Evolutionary conservation across 805 yeast species (phyloP).

Genomic region (Saturnispora halmiae): DNA sequence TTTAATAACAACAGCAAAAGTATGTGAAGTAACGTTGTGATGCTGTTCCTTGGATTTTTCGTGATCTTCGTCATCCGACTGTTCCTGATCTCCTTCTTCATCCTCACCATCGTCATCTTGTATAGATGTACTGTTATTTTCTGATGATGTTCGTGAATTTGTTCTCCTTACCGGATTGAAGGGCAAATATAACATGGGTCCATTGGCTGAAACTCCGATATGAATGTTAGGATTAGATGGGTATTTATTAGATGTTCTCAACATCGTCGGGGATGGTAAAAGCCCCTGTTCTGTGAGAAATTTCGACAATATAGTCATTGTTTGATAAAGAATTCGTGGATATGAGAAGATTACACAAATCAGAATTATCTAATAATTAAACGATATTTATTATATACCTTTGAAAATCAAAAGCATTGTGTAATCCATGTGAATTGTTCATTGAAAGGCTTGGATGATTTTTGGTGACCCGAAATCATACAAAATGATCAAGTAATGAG

Average conservation of each 20-base stretch:
- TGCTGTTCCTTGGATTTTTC: slow-evolving; percentile 10
- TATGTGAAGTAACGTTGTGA: slow-evolving; percentile 33
- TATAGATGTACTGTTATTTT: too few relatives aligned
- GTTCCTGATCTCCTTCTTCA: slow-evolving; percentile 20
- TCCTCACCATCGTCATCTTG: slow-evolving; percentile 13
- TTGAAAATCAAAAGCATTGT: too few relatives aligned
- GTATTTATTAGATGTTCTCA: not conserved
- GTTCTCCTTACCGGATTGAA: slow-evolving; percentile 26
- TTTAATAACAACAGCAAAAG: slow-evolving; percentile 43
- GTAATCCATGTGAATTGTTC: too few relatives aligned
- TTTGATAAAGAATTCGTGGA: too few relatives aligned
- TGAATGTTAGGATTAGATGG: not conserved
- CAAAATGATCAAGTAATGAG: too few relatives aligned
- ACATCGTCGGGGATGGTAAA: slow-evolving; percentile 1
- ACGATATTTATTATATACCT: too few relatives aligned
- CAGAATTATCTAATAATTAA: too few relatives aligned
- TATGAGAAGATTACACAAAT: too few relatives aligned
- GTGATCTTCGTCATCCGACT: slow-evolving; percentile 11
- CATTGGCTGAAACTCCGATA: slow-evolving; percentile 16
- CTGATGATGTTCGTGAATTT: too few relatives aligned
- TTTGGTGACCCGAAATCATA: too few relatives aligned
- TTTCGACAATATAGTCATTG: slow-evolving; percentile 3
- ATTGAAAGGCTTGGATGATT: too few relatives aligned
- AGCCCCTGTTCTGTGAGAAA: slow-evolving; percentile 8
- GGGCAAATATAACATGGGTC: slow-evolving; percentile 29